Base-by-base conservation (phyloP, 768 basidiomycete genomes). In the Tylopilus sp. region DNA sequence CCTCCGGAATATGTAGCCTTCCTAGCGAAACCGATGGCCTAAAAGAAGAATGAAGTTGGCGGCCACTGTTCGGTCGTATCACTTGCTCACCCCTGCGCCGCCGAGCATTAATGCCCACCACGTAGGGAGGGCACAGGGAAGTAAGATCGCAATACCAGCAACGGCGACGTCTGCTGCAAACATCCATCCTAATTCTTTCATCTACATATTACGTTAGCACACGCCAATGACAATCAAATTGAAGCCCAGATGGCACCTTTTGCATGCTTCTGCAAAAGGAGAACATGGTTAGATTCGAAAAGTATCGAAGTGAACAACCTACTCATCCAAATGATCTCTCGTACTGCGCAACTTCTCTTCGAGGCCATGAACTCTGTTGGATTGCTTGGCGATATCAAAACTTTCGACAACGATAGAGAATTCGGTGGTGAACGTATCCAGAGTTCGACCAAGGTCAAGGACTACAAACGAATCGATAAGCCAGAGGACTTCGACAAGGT, bases 121-220 rank as follows among this genome's bases (percentile, higher is more conserved):
- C 0, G 7, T 10, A n/a, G 61, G 61, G 6, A 42, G 8, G 17
- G 56, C 46, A 12, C 52, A 25, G 12, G 61, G 52, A 18, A 62
- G 55, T 3, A 62, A 43, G 33, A 62, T 23, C 0, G 49, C 42
- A 17, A 62, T 47, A 18, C 60, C 60, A 9, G 42, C 40, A 15
- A 59, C n/a, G 10, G 52, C 39, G 15, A 62, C 28, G 6, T 59
- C 54, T 20, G 23, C n/a, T 2, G 50, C 56, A 1, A 62, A 36
- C 25, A 58, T 58, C 53, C 53, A 59, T 17, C 49, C 57, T 39
- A 62, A 7, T 43, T 56, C 50, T 40, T 59, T 62, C 21, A 61
- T 40, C 60, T 62, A 22, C 18, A 18, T 15, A 25, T 28, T 2
- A 18, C 8, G 33, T 62, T 26, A 62, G 51, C 17, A 41, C 6